phyloP scores from a whole-genome alignment of 441 rosid species.

The Macaranga tanarius region DNA sequence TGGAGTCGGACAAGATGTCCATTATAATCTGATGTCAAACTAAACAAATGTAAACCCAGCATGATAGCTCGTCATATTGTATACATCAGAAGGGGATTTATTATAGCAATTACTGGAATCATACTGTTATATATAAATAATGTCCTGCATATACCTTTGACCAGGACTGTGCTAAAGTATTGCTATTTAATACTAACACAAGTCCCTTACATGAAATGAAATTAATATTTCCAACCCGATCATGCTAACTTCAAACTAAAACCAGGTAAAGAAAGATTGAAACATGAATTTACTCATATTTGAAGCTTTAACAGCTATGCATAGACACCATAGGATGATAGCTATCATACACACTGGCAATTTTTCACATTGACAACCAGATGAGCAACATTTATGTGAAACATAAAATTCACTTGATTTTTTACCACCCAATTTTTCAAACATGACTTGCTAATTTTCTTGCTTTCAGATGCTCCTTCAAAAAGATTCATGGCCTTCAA shows the following conservation, averaged over 20 bases:
- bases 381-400: not conserved
- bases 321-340: not conserved
- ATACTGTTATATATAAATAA: not conserved
- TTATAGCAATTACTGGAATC: not conserved
- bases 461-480: conserved; percentile 62
- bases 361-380: not conserved
- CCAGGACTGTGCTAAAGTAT: too few relatives aligned
- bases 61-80: not conserved
- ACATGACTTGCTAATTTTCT: conserved; percentile 65
- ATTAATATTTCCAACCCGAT: not conserved
- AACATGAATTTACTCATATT: not conserved
- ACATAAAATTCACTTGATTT: conserved; percentile 11
- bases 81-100: not conserved
- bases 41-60: not conserved
- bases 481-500: conserved; percentile 60
- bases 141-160: too few relatives aligned
- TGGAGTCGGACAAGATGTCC: not conserved
- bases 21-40: not conserved
- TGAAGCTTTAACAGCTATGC: not conserved
- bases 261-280: not conserved
- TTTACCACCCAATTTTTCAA: conserved; percentile 91
- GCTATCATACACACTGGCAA: not conserved
- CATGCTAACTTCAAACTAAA: not conserved
- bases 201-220: not conserved
- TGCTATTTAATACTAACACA: too few relatives aligned